A percentile compares a stretch with the other conserved stretches of the same genome.
These are phyloP conservation scores for Turritis glabra DNA, from an alignment of 345 rosid genomes.

Conservation along the genomic window DNA sequence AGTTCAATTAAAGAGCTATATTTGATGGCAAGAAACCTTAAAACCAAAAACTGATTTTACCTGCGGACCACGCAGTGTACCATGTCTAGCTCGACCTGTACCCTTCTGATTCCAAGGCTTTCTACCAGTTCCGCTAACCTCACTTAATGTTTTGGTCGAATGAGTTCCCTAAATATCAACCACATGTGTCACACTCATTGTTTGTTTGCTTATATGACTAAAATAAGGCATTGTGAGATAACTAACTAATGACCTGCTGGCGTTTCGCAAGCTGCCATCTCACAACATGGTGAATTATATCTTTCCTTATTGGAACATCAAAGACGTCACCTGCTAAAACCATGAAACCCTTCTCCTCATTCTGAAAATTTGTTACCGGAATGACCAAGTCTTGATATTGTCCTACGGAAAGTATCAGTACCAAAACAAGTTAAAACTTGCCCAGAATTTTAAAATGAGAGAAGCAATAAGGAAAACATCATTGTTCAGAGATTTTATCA, in stretches of 20 bases:
- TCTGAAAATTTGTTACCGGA: slow-evolving; percentile 78
- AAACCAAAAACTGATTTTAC: slow-evolving; percentile 41
- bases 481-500: not conserved
- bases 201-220: not conserved
- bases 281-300: slow-evolving; percentile 86
- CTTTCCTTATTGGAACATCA: slow-evolving; percentile 91
- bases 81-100: slow-evolving; percentile 90
- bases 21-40: slow-evolving; percentile 7
- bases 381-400: slow-evolving; percentile 73
- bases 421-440: not conserved
- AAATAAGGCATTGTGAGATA: not conserved
- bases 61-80: slow-evolving; percentile 89
- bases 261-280: slow-evolving; percentile 91
- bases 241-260: slow-evolving; percentile 58
- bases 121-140: slow-evolving; percentile 95
- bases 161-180: slow-evolving; percentile 68
- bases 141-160: slow-evolving; percentile 91
- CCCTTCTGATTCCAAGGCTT: slow-evolving; percentile 92
- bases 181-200: slow-evolving; percentile 14
- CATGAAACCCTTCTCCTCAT: slow-evolving; percentile 78
- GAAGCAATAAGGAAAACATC: not conserved
- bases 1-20: slow-evolving; percentile 11
- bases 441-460: not conserved
- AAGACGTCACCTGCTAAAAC: slow-evolving; percentile 93
- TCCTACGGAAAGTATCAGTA: slow-evolving; percentile 43